phyloP scores from a whole-genome alignment of 257 asterid species.

The Echium plantagineum region DNA sequence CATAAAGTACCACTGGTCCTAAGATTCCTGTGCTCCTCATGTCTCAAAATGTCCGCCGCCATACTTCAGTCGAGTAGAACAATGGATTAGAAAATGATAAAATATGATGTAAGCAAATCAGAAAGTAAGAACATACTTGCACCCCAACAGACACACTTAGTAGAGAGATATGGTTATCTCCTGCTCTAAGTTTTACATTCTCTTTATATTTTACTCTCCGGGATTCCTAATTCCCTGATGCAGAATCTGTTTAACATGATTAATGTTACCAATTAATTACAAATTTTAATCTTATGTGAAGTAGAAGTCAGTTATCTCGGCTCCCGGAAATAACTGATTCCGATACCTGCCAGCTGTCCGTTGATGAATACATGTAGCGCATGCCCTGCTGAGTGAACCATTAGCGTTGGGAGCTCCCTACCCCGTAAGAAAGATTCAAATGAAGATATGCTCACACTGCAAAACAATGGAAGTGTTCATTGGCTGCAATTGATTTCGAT shows the following conservation, averaged over 20 bases:
- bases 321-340: not conserved
- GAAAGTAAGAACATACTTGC: not conserved
- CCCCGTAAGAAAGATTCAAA: conserved; percentile 6
- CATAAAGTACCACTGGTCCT: conserved; percentile 10
- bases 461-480: not conserved
- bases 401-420: conserved; percentile 20
- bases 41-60: conserved; percentile 22
- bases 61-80: conserved; percentile 1
- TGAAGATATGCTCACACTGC: conserved; percentile 4
- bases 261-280: not conserved
- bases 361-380: conserved; percentile 21
- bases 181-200: conserved; percentile 16
- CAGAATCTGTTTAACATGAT: conserved; percentile 12
- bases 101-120: too few relatives aligned
- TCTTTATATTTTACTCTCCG: conserved; percentile 12
- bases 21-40: conserved; percentile 13
- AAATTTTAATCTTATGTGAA: not conserved
- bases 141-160: conserved; percentile 23
- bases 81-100: too few relatives aligned
- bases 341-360: conserved; percentile 11
- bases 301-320: too few relatives aligned
- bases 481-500: not conserved
- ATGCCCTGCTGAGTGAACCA: conserved; percentile 63
- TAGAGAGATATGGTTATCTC: conserved; percentile 16
- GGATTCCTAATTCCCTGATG: conserved; percentile 13